Evolutionary conservation across 768 basidiomycete species (phyloP).

Genomic region (Leccinum truebloodii): DNA sequence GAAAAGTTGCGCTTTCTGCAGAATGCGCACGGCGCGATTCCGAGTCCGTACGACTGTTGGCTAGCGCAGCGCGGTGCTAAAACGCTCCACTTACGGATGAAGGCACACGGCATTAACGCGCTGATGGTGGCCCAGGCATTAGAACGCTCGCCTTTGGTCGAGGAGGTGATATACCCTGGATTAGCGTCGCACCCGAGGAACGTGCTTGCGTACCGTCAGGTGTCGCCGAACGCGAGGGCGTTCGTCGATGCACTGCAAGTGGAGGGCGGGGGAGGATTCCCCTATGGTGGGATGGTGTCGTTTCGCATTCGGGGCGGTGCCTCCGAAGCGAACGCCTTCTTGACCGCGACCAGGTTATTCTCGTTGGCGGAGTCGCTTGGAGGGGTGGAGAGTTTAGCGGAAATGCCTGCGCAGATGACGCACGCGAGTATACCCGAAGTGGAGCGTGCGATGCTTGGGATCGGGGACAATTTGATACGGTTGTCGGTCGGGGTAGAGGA

Average conservation of each 20-base stretch:
- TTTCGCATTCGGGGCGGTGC: conserved; percentile 59
- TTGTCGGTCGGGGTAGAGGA: conserved; percentile 92
- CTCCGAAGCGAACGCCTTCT: conserved; percentile 62
- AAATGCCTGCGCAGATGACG: conserved; percentile 88
- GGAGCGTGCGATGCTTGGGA: conserved; percentile 70
- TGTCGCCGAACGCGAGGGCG: conserved; percentile 67
- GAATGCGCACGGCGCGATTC: conserved; percentile 83
- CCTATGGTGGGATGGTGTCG: conserved; percentile 89
- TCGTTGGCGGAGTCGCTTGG: conserved; percentile 87
- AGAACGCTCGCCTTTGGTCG: conserved; percentile 55
- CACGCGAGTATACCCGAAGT: conserved; percentile 74
- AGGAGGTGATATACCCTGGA: conserved; percentile 86
- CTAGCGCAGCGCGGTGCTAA: conserved; percentile 89
- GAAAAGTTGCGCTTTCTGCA: conserved; percentile 81
- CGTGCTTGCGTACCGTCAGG: conserved; percentile 57
- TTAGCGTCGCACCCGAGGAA: conserved; percentile 66
- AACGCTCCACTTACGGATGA: conserved; percentile 87
- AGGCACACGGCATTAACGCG: conserved; percentile 83
- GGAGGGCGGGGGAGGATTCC: conserved; percentile 57
- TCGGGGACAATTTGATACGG: conserved; percentile 74
- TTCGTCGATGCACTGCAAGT: conserved; percentile 50
- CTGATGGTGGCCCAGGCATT: conserved; percentile 71
- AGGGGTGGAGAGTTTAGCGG: conserved; percentile 89
- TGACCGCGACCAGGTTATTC: conserved; percentile 66
- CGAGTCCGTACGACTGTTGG: conserved; percentile 82